These are phyloP conservation scores for Peronospora farinosa DNA, from an alignment of 352 stramenopile species.

Conservation along the genomic window DNA sequence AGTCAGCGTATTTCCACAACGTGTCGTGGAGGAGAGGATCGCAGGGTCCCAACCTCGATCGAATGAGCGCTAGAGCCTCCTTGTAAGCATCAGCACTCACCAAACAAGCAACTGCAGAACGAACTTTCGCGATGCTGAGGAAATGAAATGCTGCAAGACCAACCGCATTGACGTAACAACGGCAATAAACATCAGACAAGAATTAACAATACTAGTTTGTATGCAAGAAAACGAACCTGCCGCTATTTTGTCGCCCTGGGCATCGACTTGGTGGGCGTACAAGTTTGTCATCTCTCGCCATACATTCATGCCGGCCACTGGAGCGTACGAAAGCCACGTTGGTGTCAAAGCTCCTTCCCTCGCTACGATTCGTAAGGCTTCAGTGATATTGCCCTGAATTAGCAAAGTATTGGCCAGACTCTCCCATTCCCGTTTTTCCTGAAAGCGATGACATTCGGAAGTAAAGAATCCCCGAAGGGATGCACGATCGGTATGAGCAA, in stretches of 20 bases:
- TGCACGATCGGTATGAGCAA: constrained; percentile 8
- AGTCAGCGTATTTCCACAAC: constrained; percentile 32
- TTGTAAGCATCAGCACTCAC: constrained; percentile 31
- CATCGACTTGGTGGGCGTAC: constrained; percentile 53
- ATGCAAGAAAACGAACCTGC: constrained; percentile 27
- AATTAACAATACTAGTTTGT: background rate
- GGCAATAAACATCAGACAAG: background rate
- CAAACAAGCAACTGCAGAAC: constrained; percentile 38
- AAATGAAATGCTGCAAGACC: constrained; percentile 43
- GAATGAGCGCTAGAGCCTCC: constrained; percentile 56
- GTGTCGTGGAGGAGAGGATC: constrained; percentile 40
- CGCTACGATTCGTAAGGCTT: constrained; percentile 53
- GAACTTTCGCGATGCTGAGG: constrained; percentile 53
- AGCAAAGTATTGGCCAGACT: constrained; percentile 40
- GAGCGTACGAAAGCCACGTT: constrained; percentile 60
- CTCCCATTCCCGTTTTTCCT: constrained; percentile 45
- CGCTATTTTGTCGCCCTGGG: constrained; percentile 36
- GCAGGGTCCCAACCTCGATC: constrained; percentile 31
- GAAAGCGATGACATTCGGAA: constrained; percentile 25
- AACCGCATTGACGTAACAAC: constrained; percentile 1
- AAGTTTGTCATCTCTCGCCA: constrained; percentile 62
- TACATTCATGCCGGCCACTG: constrained; percentile 64
- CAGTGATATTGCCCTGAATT: constrained; percentile 44
- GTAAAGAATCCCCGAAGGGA: constrained; percentile 16
- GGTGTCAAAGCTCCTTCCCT: constrained; percentile 38